A percentile compares a stretch with the other conserved stretches of the same genome.
Conservation (phyloP, 2,329 filamentous ascomycete genomes). For the Anthostomella pinea region DNA sequence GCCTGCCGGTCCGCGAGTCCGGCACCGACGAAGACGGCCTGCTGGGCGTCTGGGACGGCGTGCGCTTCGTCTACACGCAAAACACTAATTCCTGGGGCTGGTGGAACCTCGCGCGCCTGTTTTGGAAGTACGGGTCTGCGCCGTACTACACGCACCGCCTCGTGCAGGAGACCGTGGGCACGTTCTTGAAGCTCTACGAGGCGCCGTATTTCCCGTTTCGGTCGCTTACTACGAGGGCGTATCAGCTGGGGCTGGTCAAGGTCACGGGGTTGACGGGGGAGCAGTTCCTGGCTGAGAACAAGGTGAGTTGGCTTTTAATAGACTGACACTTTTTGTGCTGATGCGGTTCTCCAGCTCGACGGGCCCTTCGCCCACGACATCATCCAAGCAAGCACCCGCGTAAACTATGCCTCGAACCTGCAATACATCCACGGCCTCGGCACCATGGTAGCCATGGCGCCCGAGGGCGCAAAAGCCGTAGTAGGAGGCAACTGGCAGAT, state of each 20-base stretch:
- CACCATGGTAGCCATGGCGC: conserved; percentile 84
- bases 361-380: conserved; percentile 72
- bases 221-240: conserved; percentile 67
- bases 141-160: conserved; percentile 71
- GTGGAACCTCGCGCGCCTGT: conserved; percentile 76
- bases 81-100: conserved; percentile 60
- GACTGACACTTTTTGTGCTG: neutral
- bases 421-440: conserved; percentile 84
- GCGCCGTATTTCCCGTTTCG: conserved; percentile 79
- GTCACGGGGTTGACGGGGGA: conserved; percentile 70
- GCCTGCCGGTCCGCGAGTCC: conserved; percentile 55
- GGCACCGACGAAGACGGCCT: conserved; percentile 50
- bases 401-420: conserved; percentile 93
- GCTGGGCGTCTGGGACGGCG: conserved; percentile 83
- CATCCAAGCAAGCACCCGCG: conserved; percentile 84
- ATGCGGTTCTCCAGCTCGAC: conserved; percentile 48
- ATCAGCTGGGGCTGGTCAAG: conserved; percentile 63
- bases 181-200: conserved; percentile 78
- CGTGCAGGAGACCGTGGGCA: conserved; percentile 67
- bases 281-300: conserved; percentile 66
- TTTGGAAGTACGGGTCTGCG: conserved; percentile 82
- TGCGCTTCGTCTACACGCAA: conserved; percentile 67
- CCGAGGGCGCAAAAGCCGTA: conserved; percentile 76
- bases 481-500: conserved; percentile 92
- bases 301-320: conserved; percentile 34